These are phyloP conservation scores for Tremella fuciformis DNA, from an alignment of 768 basidiomycete genomes.

Conservation along the genomic window DNA sequence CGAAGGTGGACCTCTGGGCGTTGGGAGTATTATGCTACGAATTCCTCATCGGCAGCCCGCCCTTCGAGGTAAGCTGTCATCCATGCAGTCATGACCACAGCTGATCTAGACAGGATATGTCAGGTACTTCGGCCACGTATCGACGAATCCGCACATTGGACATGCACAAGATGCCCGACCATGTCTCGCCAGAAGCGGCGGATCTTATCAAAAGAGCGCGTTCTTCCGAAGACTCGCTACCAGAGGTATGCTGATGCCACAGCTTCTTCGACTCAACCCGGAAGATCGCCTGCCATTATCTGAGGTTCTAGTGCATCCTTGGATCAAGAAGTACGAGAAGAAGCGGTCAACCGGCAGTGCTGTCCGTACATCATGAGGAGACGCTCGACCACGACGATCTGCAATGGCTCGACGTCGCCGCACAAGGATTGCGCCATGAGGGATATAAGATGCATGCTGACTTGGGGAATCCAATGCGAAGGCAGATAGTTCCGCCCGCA, in stretches of 20 bases:
- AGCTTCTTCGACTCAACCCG: constrained; percentile 79
- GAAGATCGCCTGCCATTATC: constrained; percentile 69
- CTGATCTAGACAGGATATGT: neutral
- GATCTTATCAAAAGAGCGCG: constrained; percentile 65
- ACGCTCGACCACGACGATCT: too few species aligned
- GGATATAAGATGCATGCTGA: too few species aligned
- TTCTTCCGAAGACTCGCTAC: constrained; percentile 7
- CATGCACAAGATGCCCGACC: constrained; percentile 60
- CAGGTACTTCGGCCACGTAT: constrained; percentile 67
- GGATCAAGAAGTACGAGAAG: constrained; percentile 61
- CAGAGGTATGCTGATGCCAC: constrained; percentile 8
- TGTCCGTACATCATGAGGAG: too few species aligned
- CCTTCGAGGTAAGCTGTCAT: constrained; percentile 62
- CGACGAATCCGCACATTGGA: constrained; percentile 68
- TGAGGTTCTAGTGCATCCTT: constrained; percentile 77
- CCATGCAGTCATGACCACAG: neutral
- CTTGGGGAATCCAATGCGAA: too few species aligned
- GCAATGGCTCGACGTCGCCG: too few species aligned
- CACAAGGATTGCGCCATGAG: too few species aligned
- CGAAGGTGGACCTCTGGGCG: constrained; percentile 94
- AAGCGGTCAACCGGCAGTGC: constrained; percentile 19
- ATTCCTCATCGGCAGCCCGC: constrained; percentile 78
- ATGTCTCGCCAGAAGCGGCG: constrained; percentile 63
- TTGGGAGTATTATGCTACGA: constrained; percentile 95
- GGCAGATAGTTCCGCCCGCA: too few species aligned